A percentile compares a stretch with the other conserved stretches of the same genome.
Evolutionary conservation across 2,329 filamentous ascomycete genomes (phyloP).

Genomic region (Hortaea sp.): DNA sequence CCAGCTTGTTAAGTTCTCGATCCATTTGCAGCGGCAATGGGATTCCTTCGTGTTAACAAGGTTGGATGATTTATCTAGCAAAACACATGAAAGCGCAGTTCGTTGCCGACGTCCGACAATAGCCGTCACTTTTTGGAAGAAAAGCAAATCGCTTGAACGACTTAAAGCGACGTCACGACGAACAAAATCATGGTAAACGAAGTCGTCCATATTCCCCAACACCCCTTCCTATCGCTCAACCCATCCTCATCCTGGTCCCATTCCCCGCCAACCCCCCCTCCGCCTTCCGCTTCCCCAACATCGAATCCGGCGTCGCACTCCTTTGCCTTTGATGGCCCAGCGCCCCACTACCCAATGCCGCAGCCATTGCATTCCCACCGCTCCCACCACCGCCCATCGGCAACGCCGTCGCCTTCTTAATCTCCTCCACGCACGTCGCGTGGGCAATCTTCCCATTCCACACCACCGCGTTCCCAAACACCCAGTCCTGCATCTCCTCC

Average conservation of each 20-base stretch:
- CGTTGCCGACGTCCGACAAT: too few species aligned
- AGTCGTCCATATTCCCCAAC: too few species aligned
- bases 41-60: too few species aligned
- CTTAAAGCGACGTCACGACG: too few species aligned
- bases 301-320: slow-evolving; percentile 25
- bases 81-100: too few species aligned
- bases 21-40: too few species aligned
- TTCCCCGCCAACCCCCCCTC: slow-evolving; percentile 18
- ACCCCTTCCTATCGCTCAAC: background rate
- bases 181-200: too few species aligned
- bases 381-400: slow-evolving; percentile 1
- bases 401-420: slow-evolving; percentile 45
- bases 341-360: slow-evolving; percentile 12
- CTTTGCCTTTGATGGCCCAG: slow-evolving; percentile 16
- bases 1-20: too few species aligned
- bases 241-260: slow-evolving; percentile 5
- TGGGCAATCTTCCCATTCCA: slow-evolving; percentile 77
- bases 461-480: slow-evolving; percentile 82
- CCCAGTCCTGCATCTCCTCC: slow-evolving; percentile 89
- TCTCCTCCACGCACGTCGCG: slow-evolving; percentile 78
- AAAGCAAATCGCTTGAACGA: too few species aligned
- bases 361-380: slow-evolving; percentile 13
- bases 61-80: too few species aligned
- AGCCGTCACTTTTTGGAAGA: too few species aligned
- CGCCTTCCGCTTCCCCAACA: slow-evolving; percentile 25